Percentiles rank a stretch among this genome's conserved stretches.
These are phyloP conservation scores for Punica granatum DNA, from an alignment of 345 rosid species.

Conservation along the genomic window DNA sequence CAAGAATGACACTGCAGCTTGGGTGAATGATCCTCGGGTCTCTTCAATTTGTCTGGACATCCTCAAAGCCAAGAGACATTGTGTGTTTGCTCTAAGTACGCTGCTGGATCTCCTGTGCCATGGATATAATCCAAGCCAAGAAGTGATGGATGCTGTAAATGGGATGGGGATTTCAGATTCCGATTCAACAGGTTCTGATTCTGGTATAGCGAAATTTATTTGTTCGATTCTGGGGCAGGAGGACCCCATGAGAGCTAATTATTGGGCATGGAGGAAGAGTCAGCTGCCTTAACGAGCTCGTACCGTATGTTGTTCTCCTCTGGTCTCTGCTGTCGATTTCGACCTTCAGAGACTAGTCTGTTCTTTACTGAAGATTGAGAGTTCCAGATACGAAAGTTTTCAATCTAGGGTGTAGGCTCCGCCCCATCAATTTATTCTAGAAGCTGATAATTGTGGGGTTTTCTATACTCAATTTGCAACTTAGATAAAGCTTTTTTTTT, in stretches of 20 bases:
- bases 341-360: neutral
- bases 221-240: conserved; percentile 52
- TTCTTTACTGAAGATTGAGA: neutral
- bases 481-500: too few relatives aligned
- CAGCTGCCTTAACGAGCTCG: conserved; percentile 20
- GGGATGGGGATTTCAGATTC: conserved; percentile 38
- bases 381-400: neutral
- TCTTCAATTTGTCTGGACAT: conserved; percentile 58
- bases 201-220: conserved; percentile 37
- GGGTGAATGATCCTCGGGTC: conserved; percentile 49
- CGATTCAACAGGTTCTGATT: conserved; percentile 25
- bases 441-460: neutral
- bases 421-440: neutral
- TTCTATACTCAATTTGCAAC: too few relatives aligned
- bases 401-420: neutral
- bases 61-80: conserved; percentile 38
- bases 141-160: conserved; percentile 43
- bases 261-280: conserved; percentile 77
- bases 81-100: conserved; percentile 54
- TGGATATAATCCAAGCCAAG: conserved; percentile 54
- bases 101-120: conserved; percentile 73
- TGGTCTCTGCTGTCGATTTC: neutral
- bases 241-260: conserved; percentile 67
- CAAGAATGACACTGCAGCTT: conserved; percentile 37
- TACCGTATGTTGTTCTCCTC: neutral